A percentile compares a stretch with the other conserved stretches of the same genome.
phyloP scores from a whole-genome alignment of 2,329 filamentous ascomycete genomes.

The Verticillium nubilum region DNA sequence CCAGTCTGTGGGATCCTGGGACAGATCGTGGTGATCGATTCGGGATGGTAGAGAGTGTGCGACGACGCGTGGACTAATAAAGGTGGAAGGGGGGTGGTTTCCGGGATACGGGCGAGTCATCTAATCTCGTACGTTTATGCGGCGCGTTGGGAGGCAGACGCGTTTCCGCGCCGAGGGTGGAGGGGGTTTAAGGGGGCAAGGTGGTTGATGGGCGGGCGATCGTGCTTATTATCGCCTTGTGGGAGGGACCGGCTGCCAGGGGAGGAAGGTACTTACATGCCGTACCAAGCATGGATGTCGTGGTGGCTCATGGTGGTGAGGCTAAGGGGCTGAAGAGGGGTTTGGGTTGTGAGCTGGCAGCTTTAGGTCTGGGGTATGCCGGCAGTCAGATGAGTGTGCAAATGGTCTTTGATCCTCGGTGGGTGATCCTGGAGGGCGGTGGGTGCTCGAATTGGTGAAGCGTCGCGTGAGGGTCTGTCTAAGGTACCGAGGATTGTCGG shows the following conservation, averaged over 20 bases:
- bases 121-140: constrained; percentile 2
- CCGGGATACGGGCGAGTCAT: background rate
- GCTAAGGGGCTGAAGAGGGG: background rate
- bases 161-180: background rate
- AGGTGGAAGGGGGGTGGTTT: background rate
- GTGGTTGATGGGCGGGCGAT: constrained; percentile 4
- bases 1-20: background rate
- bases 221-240: constrained; percentile 10
- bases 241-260: background rate
- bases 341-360: background rate
- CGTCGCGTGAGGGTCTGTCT: background rate
- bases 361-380: background rate
- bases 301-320: background rate
- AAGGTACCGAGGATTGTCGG: background rate
- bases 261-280: background rate
- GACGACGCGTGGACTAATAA: background rate
- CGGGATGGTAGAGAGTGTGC: background rate
- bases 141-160: background rate
- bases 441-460: background rate
- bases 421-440: background rate
- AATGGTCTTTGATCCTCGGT: background rate
- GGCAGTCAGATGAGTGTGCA: background rate
- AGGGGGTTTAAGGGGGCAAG: background rate
- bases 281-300: background rate
- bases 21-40: background rate